These are phyloP conservation scores for Colletotrichum sansevieriae DNA, from an alignment of 2,329 filamentous ascomycete species.

Conservation along the genomic window DNA sequence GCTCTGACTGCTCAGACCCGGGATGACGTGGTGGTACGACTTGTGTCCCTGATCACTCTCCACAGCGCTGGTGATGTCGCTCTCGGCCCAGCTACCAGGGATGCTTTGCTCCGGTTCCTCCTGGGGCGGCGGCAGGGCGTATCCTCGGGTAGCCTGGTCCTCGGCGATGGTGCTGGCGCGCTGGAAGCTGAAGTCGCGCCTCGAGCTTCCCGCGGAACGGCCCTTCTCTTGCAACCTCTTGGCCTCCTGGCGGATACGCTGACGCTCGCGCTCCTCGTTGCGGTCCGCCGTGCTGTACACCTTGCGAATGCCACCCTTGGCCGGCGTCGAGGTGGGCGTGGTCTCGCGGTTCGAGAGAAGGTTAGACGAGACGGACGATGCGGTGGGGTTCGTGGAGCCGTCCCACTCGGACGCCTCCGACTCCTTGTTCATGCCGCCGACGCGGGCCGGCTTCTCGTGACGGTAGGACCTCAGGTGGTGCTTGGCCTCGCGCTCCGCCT, in stretches of 20 bases:
- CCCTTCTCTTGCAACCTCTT: slow-evolving; percentile 67
- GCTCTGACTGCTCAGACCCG: slow-evolving; percentile 58
- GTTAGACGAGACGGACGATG: slow-evolving; percentile 73
- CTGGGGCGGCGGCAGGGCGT: slow-evolving; percentile 36
- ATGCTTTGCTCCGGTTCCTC: slow-evolving; percentile 46
- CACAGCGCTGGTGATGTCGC: slow-evolving; percentile 52
- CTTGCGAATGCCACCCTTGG: slow-evolving; percentile 69
- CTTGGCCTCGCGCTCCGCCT: slow-evolving; percentile 73
- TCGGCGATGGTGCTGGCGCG: slow-evolving; percentile 53
- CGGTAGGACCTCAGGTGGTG: slow-evolving; percentile 86
- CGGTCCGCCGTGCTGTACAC: slow-evolving; percentile 72
- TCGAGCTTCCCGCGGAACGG: slow-evolving; percentile 50
- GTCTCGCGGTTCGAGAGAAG: slow-evolving; percentile 70
- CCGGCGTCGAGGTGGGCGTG: slow-evolving; percentile 68
- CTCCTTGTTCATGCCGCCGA: slow-evolving; percentile 89
- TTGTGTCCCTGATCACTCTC: slow-evolving; percentile 68
- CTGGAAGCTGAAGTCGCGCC: slow-evolving; percentile 68
- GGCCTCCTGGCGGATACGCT: slow-evolving; percentile 69
- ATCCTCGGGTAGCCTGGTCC: slow-evolving; percentile 46
- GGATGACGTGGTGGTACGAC: slow-evolving; percentile 68
- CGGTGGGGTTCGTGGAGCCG: slow-evolving; percentile 76
- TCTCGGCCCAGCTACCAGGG: slow-evolving; percentile 55
- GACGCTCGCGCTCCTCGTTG: slow-evolving; percentile 63
- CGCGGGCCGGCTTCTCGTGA: slow-evolving; percentile 85
- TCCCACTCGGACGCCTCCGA: slow-evolving; percentile 86